Base-by-base conservation (phyloP, 148 eudicot genomes). In the Nepenthes gracilis region DNA sequence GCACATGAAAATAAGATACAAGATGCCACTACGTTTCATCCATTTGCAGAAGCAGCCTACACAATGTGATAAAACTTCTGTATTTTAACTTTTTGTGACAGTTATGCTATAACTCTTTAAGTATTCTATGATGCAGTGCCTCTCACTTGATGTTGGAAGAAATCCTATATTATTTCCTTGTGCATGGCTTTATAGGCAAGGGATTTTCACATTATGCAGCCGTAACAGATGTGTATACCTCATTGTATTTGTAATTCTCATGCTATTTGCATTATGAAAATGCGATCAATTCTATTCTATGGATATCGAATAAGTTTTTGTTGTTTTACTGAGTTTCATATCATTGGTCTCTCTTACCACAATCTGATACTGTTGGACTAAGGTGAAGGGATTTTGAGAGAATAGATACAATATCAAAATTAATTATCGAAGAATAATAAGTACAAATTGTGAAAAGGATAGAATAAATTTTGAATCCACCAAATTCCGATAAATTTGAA, bases 11-110 rank as follows among this genome's bases (percentile, higher is more conserved):
- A 78, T 14, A 66, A 60, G 61, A 72, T 87, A 66, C 79, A 66
- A 37, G 84, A 78, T 61, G 95, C 95, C 57, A 48, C 69, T 51
- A 33, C 58, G 35, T 76, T 72, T 65, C 85, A 84, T 72, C 87
- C 78, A 38, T 84, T 82, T 78, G 95, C 90, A 62, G 90, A 87
- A 78, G 95, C 90, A 54, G 87, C 95, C 32, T 87, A 87, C 65
- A 87, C 90, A 49, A 90, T 87, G 55, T 50, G 70, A 63, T 36
- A 59, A 61, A 62, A 47, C 7, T 67, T 36, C 36, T 62, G 57
- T 54, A 33, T 48, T 64, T 49, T 43, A 1, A 33, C 1, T 36
- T 43, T 64, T 60, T 36, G 35, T 64, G 33, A 15, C 59, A 10
- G 36, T 50, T 33, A 4, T 54, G 57, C 23, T 59, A 40, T 61